Evolutionary conservation across 2,329 filamentous ascomycete species (phyloP).

Genomic region (Fusarium sp.): DNA sequence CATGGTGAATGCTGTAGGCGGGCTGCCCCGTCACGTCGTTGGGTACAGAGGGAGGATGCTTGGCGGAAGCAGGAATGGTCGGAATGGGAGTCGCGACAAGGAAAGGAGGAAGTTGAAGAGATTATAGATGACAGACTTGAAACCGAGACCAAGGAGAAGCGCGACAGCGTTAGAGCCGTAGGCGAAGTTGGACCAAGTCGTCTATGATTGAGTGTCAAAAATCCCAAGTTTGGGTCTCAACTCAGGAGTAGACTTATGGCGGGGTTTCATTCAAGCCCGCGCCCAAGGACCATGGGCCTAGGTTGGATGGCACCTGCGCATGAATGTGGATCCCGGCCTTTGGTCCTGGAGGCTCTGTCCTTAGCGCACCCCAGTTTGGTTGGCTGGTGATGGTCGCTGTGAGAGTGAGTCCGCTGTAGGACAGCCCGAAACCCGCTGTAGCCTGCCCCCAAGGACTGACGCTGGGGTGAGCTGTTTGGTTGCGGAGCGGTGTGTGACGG

Average conservation of each 20-base stretch:
- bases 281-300: background rate
- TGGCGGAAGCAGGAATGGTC: constrained; percentile 7
- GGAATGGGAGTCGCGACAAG: constrained; percentile 12
- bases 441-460: background rate
- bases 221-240: constrained; percentile 25
- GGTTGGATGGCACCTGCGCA: constrained; percentile 7
- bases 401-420: constrained; percentile 5
- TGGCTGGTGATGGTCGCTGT: constrained; percentile 34
- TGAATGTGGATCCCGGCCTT: constrained; percentile 24
- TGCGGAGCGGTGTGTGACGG: constrained; percentile 28
- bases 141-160: constrained; percentile 10
- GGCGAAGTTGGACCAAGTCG: constrained; percentile 21
- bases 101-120: background rate
- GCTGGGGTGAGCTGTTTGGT: constrained; percentile 3
- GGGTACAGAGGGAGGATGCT: constrained; percentile 21
- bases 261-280: constrained; percentile 41
- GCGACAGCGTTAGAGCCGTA: constrained; percentile 31
- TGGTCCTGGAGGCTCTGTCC: constrained; percentile 13
- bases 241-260: constrained; percentile 45
- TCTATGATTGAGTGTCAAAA: constrained; percentile 21
- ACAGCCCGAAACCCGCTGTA: background rate
- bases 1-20: constrained; percentile 69
- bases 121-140: background rate
- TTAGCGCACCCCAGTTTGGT: constrained; percentile 24
- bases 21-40: constrained; percentile 44